phyloP scores from a whole-genome alignment of 2,329 filamentous ascomycete genomes.

The Aspergillus hortae region DNA sequence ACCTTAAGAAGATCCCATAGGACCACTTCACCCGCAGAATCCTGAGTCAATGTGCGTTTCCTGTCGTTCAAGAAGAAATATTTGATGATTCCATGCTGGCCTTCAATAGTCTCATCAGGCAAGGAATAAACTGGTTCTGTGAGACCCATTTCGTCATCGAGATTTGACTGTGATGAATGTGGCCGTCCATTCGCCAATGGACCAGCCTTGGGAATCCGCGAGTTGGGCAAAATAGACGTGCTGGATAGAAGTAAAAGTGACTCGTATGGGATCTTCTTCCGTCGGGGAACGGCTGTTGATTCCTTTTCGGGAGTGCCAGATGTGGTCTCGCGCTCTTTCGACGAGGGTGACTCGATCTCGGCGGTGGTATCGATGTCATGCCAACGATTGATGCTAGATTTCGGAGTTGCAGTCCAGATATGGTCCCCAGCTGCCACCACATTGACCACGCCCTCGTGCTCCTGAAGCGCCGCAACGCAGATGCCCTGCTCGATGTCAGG shows the following conservation, averaged over 20 bases:
- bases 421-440: constrained; percentile 64
- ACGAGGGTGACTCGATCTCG: constrained; percentile 54
- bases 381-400: constrained; percentile 92
- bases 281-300: constrained; percentile 10
- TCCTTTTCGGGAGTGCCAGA: constrained; percentile 32
- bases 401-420: constrained; percentile 86
- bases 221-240: constrained; percentile 69
- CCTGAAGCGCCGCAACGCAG: constrained; percentile 85
- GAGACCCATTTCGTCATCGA: constrained; percentile 47
- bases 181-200: constrained; percentile 52
- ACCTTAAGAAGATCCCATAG: constrained; percentile 92
- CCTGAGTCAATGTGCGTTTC: constrained; percentile 81
- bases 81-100: constrained; percentile 92
- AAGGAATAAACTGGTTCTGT: constrained; percentile 64
- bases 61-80: constrained; percentile 88
- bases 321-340: constrained; percentile 46
- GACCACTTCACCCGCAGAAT: constrained; percentile 91
- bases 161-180: constrained; percentile 51
- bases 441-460: constrained; percentile 69
- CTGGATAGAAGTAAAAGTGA: constrained; percentile 81
- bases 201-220: constrained; percentile 51
- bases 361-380: constrained; percentile 75
- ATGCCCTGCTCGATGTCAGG: constrained; percentile 81
- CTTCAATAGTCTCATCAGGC: constrained; percentile 81
- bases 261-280: constrained; percentile 65